Evolutionary conservation across 2,329 filamentous ascomycete genomes (phyloP).

Genomic region (Penicillium glabrum): DNA sequence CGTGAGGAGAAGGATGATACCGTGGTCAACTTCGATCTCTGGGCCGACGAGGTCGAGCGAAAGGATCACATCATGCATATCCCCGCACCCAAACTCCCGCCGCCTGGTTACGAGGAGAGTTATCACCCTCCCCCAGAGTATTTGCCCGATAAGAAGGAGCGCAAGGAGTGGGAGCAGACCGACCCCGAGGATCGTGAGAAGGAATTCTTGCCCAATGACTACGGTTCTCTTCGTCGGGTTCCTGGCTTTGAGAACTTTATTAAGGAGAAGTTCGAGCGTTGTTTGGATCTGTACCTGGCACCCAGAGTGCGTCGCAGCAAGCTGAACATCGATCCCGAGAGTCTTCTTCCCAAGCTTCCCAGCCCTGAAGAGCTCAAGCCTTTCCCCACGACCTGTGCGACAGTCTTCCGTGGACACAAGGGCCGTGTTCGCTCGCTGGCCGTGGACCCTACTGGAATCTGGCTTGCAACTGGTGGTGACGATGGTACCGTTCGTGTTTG

Average conservation of each 20-base stretch:
- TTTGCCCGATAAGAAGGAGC: slow-evolving; percentile 81
- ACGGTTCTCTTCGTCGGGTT: slow-evolving; percentile 82
- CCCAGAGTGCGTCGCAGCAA: slow-evolving; percentile 89
- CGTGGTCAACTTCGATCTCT: slow-evolving; percentile 79
- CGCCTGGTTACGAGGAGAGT: slow-evolving; percentile 90
- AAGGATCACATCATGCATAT: slow-evolving; percentile 91
- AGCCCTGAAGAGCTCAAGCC: slow-evolving; percentile 90
- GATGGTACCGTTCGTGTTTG: slow-evolving; percentile 91
- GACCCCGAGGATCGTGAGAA: slow-evolving; percentile 90
- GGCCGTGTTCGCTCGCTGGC: slow-evolving; percentile 82
- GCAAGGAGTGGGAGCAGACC: slow-evolving; percentile 75
- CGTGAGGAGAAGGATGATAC: slow-evolving; percentile 72
- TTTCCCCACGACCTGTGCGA: slow-evolving; percentile 87
- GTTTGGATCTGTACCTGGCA: slow-evolving; percentile 91
- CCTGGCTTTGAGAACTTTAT: slow-evolving; percentile 88
- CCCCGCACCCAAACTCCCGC: slow-evolving; percentile 87
- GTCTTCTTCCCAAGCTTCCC: slow-evolving; percentile 86
- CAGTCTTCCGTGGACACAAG: slow-evolving; percentile 83
- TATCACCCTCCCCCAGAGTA: slow-evolving; percentile 97
- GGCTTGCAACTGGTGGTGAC: slow-evolving; percentile 87
- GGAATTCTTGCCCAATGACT: slow-evolving; percentile 80
- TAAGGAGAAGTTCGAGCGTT: slow-evolving; percentile 95
- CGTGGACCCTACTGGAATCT: slow-evolving; percentile 81
- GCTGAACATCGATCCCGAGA: slow-evolving; percentile 94
- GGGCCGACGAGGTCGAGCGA: slow-evolving; percentile 85